These are phyloP conservation scores for Strobilomyces echinocephalus DNA, from an alignment of 768 basidiomycete species.

Conservation along the genomic window DNA sequence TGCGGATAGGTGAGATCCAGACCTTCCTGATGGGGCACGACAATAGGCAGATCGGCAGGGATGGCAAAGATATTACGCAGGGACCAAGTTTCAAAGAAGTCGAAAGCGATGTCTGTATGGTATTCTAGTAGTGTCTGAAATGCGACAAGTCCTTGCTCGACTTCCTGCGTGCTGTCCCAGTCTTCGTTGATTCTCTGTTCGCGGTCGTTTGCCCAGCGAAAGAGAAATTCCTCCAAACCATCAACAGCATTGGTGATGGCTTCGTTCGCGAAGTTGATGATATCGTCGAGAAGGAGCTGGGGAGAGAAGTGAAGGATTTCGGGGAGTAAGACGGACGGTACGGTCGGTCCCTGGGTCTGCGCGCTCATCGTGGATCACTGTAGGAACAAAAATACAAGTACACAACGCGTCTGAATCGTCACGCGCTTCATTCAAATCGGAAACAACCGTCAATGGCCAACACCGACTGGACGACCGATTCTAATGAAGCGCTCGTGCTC, in stretches of 20 bases:
- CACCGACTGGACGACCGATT: conserved; percentile 69
- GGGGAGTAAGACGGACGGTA: conserved; percentile 23
- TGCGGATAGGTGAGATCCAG: conserved; percentile 59
- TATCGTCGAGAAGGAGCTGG: conserved; percentile 79
- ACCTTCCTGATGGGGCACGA: conserved; percentile 71
- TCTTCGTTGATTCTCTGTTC: conserved; percentile 41
- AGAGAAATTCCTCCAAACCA: conserved; percentile 73
- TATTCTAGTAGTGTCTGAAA: conserved; percentile 87
- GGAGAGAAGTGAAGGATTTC: conserved; percentile 81
- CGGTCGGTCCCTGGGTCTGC: conserved; percentile 21
- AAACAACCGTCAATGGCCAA: conserved; percentile 15
- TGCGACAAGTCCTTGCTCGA: conserved; percentile 75
- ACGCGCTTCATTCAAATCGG: background rate
- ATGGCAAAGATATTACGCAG: conserved; percentile 84
- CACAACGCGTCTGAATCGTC: conserved; percentile 23
- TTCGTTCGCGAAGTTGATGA: conserved; percentile 78
- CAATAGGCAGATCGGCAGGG: conserved; percentile 60
- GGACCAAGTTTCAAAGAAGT: conserved; percentile 89
- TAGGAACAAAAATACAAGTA: conserved; percentile 18
- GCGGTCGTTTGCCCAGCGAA: conserved; percentile 69
- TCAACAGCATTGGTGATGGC: conserved; percentile 74
- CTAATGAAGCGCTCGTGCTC: conserved; percentile 71
- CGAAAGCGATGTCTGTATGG: conserved; percentile 87
- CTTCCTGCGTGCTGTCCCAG: conserved; percentile 62
- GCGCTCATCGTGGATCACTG: conserved; percentile 21